Base-by-base conservation (phyloP, 75 land plant genomes). In the Pinus tabuliformis region DNA sequence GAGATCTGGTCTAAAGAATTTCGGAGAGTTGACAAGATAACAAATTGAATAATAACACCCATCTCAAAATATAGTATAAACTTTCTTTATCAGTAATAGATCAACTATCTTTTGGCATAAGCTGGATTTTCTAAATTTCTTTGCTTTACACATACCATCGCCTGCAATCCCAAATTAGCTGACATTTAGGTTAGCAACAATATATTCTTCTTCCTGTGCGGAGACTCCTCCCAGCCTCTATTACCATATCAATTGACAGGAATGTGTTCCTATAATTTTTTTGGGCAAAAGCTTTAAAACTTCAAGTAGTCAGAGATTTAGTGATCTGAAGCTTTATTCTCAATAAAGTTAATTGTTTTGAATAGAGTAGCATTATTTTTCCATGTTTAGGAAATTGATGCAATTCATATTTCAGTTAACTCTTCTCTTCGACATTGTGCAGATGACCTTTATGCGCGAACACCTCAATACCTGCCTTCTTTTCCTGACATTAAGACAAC, bases 231-330 rank as follows among this genome's bases (percentile, higher is more conserved):
- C 33, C 33, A 33, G 33, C 33, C 65, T 5, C 4, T 62, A 15
- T 62, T 11, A 62, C 24, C 2, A 26, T 2, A 13, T 65, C 18
- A 7, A 65, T 37, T 63, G 5, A 33, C 42, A 17, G n/a, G 37
- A 33, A 16, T 33, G 45, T 65, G 70, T 58, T 78, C 36, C 16
- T 14, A 26, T 56, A 59, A 57, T 75, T 42, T 54, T 75, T 45
- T 71, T n/a, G 21, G 33, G 33, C 33, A 33, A 33, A 33, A 33
- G 33, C 33, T 33, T 33, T 33, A 33, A 33, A 33, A 33, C 21
- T 17, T 17, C 4, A 9, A 18, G 21, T 37, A 45, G n/a, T 2
- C 3, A 71, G 33, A 20, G 7, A 5, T 39, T 36, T 39, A 37
- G 16, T 71, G 15, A 73, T 49, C 28, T 72, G 74, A 5, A 49